Conservation (phyloP, 2,329 filamentous ascomycete species). For the Penicillium sp. region DNA sequence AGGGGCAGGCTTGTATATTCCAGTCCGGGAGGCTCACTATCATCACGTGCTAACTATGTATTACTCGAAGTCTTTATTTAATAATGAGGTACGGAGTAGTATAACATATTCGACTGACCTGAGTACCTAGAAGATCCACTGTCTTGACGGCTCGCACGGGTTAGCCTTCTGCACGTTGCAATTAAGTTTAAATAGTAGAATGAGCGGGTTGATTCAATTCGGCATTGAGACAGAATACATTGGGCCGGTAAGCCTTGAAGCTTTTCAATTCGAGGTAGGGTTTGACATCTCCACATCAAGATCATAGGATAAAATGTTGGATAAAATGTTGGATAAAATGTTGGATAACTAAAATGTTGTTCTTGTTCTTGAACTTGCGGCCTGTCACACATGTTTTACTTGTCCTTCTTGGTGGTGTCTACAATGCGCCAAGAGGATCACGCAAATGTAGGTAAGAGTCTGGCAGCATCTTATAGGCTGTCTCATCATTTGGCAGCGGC, state of each 20-base stretch:
- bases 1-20: neutral
- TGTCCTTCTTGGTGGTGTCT: neutral
- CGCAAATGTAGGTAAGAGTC: neutral
- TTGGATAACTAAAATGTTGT: no score
- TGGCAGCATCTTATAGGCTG: neutral
- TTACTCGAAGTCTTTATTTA: neutral
- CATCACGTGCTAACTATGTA: neutral
- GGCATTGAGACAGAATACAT: neutral
- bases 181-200: neutral
- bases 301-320: neutral
- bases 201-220: neutral
- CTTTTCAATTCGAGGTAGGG: neutral
- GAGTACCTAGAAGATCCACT: neutral
- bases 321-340: no score
- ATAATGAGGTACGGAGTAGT: no score
- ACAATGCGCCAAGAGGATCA: neutral
- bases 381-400: neutral
- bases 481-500: neutral
- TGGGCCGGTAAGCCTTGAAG: no score
- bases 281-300: neutral
- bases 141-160: neutral
- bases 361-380: neutral
- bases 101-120: neutral
- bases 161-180: neutral
- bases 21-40: neutral